A percentile compares a stretch with the other conserved stretches of the same genome.
These are phyloP conservation scores for Pichia membranifaciens DNA, from an alignment of 805 yeast genomes.

Conservation along the genomic window DNA sequence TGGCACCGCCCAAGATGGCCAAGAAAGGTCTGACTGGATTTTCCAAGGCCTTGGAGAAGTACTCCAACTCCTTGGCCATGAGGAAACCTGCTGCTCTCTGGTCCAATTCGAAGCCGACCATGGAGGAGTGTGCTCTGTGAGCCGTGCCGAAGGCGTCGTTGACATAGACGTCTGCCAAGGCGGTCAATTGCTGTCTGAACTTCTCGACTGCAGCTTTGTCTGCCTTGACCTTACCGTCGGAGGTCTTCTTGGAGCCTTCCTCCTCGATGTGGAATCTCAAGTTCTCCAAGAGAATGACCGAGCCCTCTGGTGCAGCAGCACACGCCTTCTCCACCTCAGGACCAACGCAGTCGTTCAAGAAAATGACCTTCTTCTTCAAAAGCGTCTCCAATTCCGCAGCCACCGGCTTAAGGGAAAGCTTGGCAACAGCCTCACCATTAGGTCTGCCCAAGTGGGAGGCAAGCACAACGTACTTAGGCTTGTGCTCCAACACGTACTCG, in stretches of 20 bases:
- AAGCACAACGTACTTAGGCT: slow-evolving; percentile 85
- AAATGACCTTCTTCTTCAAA: slow-evolving; percentile 67
- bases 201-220: slow-evolving; percentile 72
- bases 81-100: slow-evolving; percentile 99
- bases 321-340: slow-evolving; percentile 78
- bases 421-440: slow-evolving; percentile 81
- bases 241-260: slow-evolving; percentile 77
- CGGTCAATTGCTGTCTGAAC: slow-evolving; percentile 86
- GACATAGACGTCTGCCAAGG: slow-evolving; percentile 94
- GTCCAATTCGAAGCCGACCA: slow-evolving; percentile 95
- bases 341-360: slow-evolving; percentile 91
- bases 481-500: slow-evolving; percentile 84
- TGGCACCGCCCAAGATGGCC: slow-evolving; percentile 99
- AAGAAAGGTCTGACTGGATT: slow-evolving; percentile 97
- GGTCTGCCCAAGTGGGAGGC: slow-evolving; percentile 99
- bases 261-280: slow-evolving; percentile 98
- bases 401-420: slow-evolving; percentile 91
- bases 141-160: slow-evolving; percentile 99
- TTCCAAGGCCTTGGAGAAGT: slow-evolving; percentile 98
- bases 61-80: slow-evolving; percentile 93
- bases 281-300: slow-evolving; percentile 90
- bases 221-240: slow-evolving; percentile 93
- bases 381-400: slow-evolving; percentile 81
- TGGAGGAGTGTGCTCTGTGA: slow-evolving; percentile 99
- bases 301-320: slow-evolving; percentile 67